Conservation (phyloP, 2,329 filamentous ascomycete species). For the Graphilbum ipis-grandicollis region DNA sequence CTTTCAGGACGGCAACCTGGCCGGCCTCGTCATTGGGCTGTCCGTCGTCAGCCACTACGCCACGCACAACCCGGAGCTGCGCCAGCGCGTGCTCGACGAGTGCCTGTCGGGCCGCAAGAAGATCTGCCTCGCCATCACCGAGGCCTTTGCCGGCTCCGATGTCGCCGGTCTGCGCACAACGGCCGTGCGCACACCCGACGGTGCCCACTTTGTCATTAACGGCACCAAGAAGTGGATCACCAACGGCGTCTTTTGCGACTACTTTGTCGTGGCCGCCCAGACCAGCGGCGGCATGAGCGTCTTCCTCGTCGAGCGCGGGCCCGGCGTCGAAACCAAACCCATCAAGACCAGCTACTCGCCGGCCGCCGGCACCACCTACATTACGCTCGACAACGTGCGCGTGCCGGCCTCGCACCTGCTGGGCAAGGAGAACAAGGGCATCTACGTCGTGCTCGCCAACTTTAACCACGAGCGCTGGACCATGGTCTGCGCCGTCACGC, state of each 20-base stretch:
- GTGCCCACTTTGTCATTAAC: conserved; percentile 54
- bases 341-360: conserved; percentile 75
- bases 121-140: conserved; percentile 74
- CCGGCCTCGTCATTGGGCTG: conserved; percentile 69
- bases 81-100: conserved; percentile 50
- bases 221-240: conserved; percentile 79
- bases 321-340: conserved; percentile 57
- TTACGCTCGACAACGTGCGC: conserved; percentile 76
- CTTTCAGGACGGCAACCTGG: conserved; percentile 77
- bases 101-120: conserved; percentile 70
- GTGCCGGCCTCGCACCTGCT: conserved; percentile 64
- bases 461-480: conserved; percentile 79
- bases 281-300: conserved; percentile 68
- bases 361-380: conserved; percentile 59
- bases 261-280: conserved; percentile 67
- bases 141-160: conserved; percentile 74
- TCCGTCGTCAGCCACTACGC: conserved; percentile 70
- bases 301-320: conserved; percentile 54
- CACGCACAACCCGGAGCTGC: conserved; percentile 46
- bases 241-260: conserved; percentile 56
- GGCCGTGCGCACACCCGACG: conserved; percentile 57
- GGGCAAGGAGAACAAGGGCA: conserved; percentile 72
- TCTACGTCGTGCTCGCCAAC: conserved; percentile 68
- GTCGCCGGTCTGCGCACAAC: conserved; percentile 68
- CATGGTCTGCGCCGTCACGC: conserved; percentile 51